Percentiles rank a stretch among this genome's conserved stretches.
These are phyloP conservation scores for Amphibolis antarctica DNA, from an alignment of 106 monocot genomes.

Conservation along the genomic window DNA sequence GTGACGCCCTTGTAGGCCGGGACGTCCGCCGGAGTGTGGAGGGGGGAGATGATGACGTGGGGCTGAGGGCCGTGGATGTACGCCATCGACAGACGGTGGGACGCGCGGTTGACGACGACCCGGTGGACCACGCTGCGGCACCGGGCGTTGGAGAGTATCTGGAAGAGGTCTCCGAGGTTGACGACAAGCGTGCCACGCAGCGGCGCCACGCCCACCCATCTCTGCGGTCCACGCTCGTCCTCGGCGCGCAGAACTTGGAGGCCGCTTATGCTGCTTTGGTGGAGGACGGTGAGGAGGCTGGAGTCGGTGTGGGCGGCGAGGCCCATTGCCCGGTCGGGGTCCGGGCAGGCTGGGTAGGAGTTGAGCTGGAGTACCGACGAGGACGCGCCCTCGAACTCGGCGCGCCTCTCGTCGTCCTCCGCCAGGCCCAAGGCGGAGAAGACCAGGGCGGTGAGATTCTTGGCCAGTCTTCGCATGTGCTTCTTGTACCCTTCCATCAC, in stretches of 20 bases:
- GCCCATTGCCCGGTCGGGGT: slow-evolving; percentile 78
- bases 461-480: slow-evolving; percentile 30
- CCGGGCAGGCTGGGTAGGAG: slow-evolving; percentile 86
- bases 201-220: slow-evolving; percentile 66
- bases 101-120: slow-evolving; percentile 51
- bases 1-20: slow-evolving; percentile 54
- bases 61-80: slow-evolving; percentile 58
- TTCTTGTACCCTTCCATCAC: slow-evolving; percentile 40
- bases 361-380: slow-evolving; percentile 25
- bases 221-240: slow-evolving; percentile 15
- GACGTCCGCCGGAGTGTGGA: slow-evolving; percentile 4
- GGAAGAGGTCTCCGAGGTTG: slow-evolving; percentile 76
- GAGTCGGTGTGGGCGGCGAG: slow-evolving; percentile 87
- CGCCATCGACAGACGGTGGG: slow-evolving; percentile 47
- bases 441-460: slow-evolving; percentile 26
- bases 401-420: slow-evolving; percentile 7
- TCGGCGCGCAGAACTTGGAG: slow-evolving; percentile 54
- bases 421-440: slow-evolving; percentile 39
- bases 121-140: slow-evolving; percentile 66
- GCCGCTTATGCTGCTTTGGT: slow-evolving; percentile 55
- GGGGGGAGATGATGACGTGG: slow-evolving; percentile 41
- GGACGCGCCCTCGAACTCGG: slow-evolving; percentile 6
- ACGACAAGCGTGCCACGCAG: slow-evolving; percentile 51
- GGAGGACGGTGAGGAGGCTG: slow-evolving; percentile 56
- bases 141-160: slow-evolving; percentile 69